A percentile compares a stretch with the other conserved stretches of the same genome.
phyloP scores from a whole-genome alignment of 495 filamentous ascomycete species.

The Thozetella sp. region DNA sequence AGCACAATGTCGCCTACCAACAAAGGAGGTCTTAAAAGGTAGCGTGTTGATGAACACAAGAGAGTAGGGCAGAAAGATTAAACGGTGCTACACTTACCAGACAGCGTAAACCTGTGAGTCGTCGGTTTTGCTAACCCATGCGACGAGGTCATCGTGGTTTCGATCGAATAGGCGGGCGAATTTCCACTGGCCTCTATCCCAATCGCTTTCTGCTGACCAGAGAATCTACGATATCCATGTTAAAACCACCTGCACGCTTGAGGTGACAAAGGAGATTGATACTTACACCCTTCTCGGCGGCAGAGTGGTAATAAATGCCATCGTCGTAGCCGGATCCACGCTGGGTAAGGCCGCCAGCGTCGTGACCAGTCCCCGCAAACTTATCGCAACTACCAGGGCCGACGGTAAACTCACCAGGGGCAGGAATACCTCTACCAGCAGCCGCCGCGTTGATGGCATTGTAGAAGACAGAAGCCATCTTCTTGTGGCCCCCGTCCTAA shows the following conservation, averaged over 20 bases:
- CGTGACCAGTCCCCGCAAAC: too few relatives aligned
- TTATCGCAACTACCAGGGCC: constrained; percentile 13
- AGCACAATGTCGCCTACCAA: neutral
- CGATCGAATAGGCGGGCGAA: constrained; percentile 10
- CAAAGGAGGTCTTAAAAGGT: neutral
- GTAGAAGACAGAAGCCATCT: too few relatives aligned
- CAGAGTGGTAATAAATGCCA: constrained; percentile 7
- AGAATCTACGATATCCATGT: neutral
- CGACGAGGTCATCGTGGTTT: constrained; percentile 18
- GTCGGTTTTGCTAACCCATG: constrained; percentile 7
- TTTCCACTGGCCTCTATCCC: constrained; percentile 23
- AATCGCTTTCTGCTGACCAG: neutral
- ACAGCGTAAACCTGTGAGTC: neutral
- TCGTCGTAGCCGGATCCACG: neutral
- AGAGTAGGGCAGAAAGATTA: neutral
- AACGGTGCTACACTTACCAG: neutral
- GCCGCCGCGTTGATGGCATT: too few relatives aligned
- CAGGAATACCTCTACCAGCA: too few relatives aligned
- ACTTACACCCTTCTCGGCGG: neutral
- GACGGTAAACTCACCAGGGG: neutral
- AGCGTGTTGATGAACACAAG: neutral
- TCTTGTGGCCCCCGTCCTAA: too few relatives aligned
- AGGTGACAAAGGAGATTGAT: neutral
- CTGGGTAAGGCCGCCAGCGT: constrained; percentile 12
- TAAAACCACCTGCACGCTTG: too few relatives aligned